These are phyloP conservation scores for Leccinum pachyderme DNA, from an alignment of 1,284 basidiomycete species.

Conservation along the genomic window DNA sequence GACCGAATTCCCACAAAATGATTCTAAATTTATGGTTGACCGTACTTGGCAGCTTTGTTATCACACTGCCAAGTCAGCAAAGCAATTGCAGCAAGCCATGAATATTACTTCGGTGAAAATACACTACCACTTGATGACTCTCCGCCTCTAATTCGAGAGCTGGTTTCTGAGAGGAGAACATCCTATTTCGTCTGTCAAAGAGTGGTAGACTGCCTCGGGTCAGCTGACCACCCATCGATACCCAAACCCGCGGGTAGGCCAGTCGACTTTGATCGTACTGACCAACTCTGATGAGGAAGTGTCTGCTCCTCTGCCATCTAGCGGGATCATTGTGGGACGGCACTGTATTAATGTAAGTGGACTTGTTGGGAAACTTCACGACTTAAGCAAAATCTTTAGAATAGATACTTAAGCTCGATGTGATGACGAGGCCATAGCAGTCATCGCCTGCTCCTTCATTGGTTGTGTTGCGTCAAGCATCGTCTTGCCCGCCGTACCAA, in stretches of 20 bases:
- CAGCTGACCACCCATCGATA: neutral
- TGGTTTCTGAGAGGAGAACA: neutral
- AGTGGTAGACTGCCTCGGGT: neutral
- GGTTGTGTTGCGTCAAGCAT: neutral
- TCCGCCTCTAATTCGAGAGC: neutral
- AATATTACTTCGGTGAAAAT: neutral
- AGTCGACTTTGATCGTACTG: neutral
- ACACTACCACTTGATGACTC: neutral
- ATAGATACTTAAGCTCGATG: conserved; percentile 17
- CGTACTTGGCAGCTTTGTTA: neutral
- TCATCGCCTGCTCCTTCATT: neutral
- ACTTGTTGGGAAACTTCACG: neutral
- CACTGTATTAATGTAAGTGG: neutral
- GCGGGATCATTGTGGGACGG: neutral
- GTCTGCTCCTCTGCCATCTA: conserved; percentile 9
- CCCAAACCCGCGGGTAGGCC: neutral
- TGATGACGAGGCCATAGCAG: neutral
- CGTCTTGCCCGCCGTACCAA: neutral
- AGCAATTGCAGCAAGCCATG: neutral
- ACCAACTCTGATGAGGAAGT: conserved; percentile 7
- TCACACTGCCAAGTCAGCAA: neutral
- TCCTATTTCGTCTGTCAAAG: neutral
- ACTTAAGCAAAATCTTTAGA: neutral
- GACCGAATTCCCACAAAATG: neutral
- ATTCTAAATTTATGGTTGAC: neutral